phyloP scores from a whole-genome alignment of 768 basidiomycete species.

The Rhizopogon vesiculosus region DNA sequence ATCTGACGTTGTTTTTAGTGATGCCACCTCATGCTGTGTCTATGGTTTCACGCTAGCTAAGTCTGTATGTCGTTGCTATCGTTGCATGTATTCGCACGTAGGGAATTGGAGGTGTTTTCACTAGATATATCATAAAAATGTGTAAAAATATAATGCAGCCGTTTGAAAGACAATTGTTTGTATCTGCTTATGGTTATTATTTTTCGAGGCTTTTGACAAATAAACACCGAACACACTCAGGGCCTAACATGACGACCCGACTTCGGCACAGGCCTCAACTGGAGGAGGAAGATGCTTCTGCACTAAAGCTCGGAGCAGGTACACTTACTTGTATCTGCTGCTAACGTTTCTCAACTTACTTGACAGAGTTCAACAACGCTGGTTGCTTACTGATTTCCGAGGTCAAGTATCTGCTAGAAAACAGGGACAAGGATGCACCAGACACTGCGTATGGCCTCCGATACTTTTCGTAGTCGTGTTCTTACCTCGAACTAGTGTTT shows the following conservation, averaged over 20 bases:
- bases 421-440: slow-evolving; percentile 82
- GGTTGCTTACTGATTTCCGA: slow-evolving; percentile 90
- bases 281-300: slow-evolving; percentile 85
- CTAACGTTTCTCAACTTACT: neutral
- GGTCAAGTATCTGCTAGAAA: slow-evolving; percentile 86
- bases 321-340: slow-evolving; percentile 1
- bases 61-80: slow-evolving; percentile 25
- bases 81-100: slow-evolving; percentile 18
- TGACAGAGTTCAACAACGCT: slow-evolving; percentile 82
- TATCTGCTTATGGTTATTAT: slow-evolving; percentile 13
- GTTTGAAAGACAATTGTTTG: slow-evolving; percentile 8
- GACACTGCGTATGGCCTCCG: slow-evolving; percentile 66
- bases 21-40: slow-evolving; percentile 3
- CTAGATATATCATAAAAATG: slow-evolving; percentile 32
- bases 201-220: slow-evolving; percentile 31
- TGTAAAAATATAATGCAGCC: slow-evolving; percentile 32
- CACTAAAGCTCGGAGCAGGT: slow-evolving; percentile 79
- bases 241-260: slow-evolving; percentile 48
- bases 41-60: slow-evolving; percentile 15
- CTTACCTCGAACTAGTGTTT: slow-evolving; percentile 51
- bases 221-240: slow-evolving; percentile 36
- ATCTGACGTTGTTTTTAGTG: slow-evolving; percentile 6
- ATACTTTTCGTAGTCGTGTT: neutral
- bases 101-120: slow-evolving; percentile 17
- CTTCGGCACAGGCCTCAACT: slow-evolving; percentile 58